Evolutionary conservation across 495 filamentous ascomycete genomes (phyloP), one percentile per base, ranked within the genome.

Genomic region (Hypoxylon cercidicola): DNA sequence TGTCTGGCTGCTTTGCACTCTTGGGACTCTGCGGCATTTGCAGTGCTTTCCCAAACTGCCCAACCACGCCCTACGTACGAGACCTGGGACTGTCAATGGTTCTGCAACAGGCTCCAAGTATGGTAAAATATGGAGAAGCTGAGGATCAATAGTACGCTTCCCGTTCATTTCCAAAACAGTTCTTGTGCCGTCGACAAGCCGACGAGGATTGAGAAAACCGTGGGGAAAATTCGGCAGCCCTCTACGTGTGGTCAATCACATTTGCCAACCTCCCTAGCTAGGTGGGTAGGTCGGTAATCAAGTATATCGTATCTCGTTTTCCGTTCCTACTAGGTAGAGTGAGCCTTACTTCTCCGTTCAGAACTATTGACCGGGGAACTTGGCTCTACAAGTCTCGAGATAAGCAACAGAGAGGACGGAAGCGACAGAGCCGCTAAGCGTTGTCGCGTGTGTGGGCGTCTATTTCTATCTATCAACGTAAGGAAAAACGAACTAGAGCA

Each of bases 121-220:
- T 32, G 30, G 30, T 11, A 32, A 49, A 58, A 59, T 55, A 25
- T 41, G 50, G 16, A 48, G 18, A 60, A 49, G 15, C 12, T 15
- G 10, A 35, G n/a, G 40, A 19, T 8, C 28, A 55, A 30, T 32
- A 32, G 30, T 32, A 40, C 3, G 11, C 28, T 34, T 16, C 32
- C 47, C 25, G 12, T 21, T 19, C 19, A 11, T 53, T 13, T 37
- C 20, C 35, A 47, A 34, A 32, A n/a, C 19, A 45, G 32, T 21
- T n/a, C 46, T 57, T 49, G 64, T 62, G 64, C 64, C 64, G 40
- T 66, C 18, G 25, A 39, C 43, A 23, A 60, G 44, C 55, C 50
- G 62, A 53, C 46, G 45, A 16, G 49, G 44, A 48, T 60, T 65
- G 23, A 16, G 21, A 5, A 43, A 55, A 55, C 44, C 62, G 51